A percentile compares a stretch with the other conserved stretches of the same genome.
Conservation (phyloP, 768 basidiomycete genomes). For the Podaxis rugospora region DNA sequence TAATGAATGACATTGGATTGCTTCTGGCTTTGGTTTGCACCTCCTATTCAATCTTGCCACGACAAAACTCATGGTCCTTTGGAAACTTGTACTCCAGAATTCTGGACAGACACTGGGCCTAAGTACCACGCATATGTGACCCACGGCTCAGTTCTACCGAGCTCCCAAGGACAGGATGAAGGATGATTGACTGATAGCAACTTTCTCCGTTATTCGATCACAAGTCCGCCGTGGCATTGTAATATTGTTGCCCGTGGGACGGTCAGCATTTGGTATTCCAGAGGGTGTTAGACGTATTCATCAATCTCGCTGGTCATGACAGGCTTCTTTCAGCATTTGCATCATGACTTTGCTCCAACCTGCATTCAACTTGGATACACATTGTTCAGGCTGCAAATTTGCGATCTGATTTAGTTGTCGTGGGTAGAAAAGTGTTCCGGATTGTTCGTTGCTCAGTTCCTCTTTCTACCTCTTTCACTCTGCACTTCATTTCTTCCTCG, state of each 20-base stretch:
- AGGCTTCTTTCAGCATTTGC: not conserved
- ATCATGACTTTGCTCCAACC: not conserved
- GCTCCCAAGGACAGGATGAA: not conserved
- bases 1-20: not conserved
- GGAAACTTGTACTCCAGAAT: not conserved
- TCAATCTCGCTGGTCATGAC: constrained; percentile 4
- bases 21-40: not conserved
- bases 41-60: not conserved
- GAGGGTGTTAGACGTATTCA: not conserved
- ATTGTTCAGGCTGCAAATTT: not conserved
- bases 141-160: not conserved
- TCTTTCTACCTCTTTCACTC: not conserved
- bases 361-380: not conserved
- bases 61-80: not conserved
- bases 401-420: constrained; percentile 6
- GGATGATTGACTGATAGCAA: constrained; percentile 1
- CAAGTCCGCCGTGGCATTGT: not conserved
- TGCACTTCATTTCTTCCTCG: not conserved
- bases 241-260: not conserved
- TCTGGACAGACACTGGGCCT: not conserved
- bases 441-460: not conserved
- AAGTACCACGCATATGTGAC: not conserved
- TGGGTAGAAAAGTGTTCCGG: not conserved
- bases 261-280: not conserved
- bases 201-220: not conserved